phyloP scores from a whole-genome alignment of 176 grass and related monocot species.

The Raddia guianensis region DNA sequence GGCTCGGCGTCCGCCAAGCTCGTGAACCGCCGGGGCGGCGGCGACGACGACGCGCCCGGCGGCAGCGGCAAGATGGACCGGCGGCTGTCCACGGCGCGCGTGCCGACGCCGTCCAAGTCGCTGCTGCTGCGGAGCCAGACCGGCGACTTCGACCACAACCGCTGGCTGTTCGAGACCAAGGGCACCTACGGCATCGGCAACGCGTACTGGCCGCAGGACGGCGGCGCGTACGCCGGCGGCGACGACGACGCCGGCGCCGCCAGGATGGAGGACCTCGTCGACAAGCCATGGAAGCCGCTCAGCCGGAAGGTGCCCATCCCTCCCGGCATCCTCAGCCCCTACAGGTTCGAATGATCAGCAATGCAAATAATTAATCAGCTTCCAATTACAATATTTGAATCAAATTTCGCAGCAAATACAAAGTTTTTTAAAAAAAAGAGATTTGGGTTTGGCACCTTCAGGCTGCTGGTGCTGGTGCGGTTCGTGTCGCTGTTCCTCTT shows the following conservation, averaged over 20 bases:
- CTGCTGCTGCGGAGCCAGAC: constrained; percentile 68
- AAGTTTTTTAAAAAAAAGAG: not conserved
- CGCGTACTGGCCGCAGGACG: constrained; percentile 64
- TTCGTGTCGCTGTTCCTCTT: constrained; percentile 63
- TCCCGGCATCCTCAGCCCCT: constrained; percentile 63
- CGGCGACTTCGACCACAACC: constrained; percentile 82
- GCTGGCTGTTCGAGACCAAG: constrained; percentile 86
- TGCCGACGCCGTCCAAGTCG: constrained; percentile 56
- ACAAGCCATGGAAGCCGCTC: constrained; percentile 77
- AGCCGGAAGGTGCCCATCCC: constrained; percentile 64
- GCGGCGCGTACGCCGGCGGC: constrained; percentile 37
- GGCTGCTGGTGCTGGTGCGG: constrained; percentile 68
- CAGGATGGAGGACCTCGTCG: constrained; percentile 66
- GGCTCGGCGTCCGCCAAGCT: constrained; percentile 32
- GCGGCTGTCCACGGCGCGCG: constrained; percentile 40
- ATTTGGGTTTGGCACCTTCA: not conserved
- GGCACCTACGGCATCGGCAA: constrained; percentile 88
- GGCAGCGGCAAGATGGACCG: constrained; percentile 49
- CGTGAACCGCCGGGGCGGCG: constrained; percentile 30
- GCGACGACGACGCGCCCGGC: constrained; percentile 35
- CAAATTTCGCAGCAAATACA: not conserved
- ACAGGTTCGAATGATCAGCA: constrained; percentile 40
- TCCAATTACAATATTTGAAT: not conserved
- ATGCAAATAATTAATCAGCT: no score
- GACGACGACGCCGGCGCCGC: constrained; percentile 30